These are phyloP conservation scores for Oidiodendron maius DNA, from an alignment of 495 filamentous ascomycete genomes.

Conservation along the genomic window DNA sequence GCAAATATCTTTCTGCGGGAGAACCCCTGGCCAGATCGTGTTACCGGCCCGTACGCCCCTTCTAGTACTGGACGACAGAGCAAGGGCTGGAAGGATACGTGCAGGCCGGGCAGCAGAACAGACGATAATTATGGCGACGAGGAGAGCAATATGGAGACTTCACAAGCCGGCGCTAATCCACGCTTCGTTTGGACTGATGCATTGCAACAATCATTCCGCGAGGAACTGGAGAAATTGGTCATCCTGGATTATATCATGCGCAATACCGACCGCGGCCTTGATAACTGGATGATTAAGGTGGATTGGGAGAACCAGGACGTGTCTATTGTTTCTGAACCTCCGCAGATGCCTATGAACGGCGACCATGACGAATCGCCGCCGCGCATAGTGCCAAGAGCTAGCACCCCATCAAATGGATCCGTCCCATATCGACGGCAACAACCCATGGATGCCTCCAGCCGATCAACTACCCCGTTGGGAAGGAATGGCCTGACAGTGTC, in stretches of 20 bases:
- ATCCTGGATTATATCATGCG: constrained; percentile 99
- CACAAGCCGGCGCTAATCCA: constrained; percentile 38
- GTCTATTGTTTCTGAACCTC: constrained; percentile 77
- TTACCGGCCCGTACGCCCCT: constrained; percentile 66
- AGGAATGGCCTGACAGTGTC: constrained; percentile 53
- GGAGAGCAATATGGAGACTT: constrained; percentile 27
- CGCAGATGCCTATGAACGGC: constrained; percentile 55
- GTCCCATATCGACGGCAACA: constrained; percentile 75
- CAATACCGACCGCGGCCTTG: constrained; percentile 92
- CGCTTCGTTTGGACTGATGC: constrained; percentile 81
- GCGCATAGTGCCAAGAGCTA: constrained; percentile 50
- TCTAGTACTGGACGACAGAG: constrained; percentile 65
- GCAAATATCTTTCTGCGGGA: constrained; percentile 92
- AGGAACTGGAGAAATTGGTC: constrained; percentile 94
- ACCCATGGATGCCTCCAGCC: constrained; percentile 72
- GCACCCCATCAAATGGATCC: constrained; percentile 36
- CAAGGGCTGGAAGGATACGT: constrained; percentile 81
- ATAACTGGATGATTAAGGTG: constrained; percentile 99
- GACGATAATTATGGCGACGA: constrained; percentile 82
- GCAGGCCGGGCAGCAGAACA: constrained; percentile 61
- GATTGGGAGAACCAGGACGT: constrained; percentile 78
- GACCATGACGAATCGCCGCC: constrained; percentile 50
- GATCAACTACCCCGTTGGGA: constrained; percentile 49
- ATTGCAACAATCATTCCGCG: constrained; percentile 86
- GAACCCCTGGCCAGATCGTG: constrained; percentile 96